Percentiles rank a stretch among this genome's conserved stretches.
These are phyloP conservation scores for Aureobasidium pullulans DNA, from an alignment of 2,329 filamentous ascomycete genomes.

Conservation along the genomic window DNA sequence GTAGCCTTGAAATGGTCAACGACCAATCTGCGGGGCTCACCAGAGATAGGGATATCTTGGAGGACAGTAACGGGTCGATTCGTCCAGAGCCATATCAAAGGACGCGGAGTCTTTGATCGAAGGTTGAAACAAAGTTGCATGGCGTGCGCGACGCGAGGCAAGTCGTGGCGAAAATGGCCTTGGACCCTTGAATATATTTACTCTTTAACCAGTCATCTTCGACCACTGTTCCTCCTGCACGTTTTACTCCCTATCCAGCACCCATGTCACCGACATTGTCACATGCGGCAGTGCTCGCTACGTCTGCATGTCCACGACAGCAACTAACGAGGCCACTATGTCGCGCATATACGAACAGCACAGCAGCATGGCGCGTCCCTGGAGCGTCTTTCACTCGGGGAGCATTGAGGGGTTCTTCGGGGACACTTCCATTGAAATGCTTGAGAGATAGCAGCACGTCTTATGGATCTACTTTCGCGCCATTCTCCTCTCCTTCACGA, in stretches of 20 bases:
- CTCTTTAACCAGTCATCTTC: background rate
- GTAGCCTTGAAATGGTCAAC: background rate
- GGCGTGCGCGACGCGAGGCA: background rate
- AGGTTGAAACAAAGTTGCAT: background rate
- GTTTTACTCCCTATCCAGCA: background rate
- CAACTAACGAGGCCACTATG: background rate
- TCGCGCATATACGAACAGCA: background rate
- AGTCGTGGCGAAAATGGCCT: background rate
- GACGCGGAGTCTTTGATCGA: background rate
- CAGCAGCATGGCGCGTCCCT: background rate
- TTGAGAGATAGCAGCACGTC: background rate
- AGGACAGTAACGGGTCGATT: background rate
- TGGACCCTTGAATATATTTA: background rate
- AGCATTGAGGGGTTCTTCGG: constrained; percentile 9
- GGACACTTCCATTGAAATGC: constrained; percentile 1
- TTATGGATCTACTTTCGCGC: background rate
- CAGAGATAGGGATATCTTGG: background rate
- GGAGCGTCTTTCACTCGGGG: background rate
- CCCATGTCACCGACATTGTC: background rate
- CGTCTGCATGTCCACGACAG: background rate
- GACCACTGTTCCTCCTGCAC: background rate
- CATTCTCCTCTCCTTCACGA: background rate
- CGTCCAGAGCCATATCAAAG: background rate
- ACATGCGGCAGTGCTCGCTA: constrained; percentile 1
- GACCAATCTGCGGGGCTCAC: background rate